Evolutionary conservation across 2,329 filamentous ascomycete genomes (phyloP).

Genomic region (Penicillium sp.): DNA sequence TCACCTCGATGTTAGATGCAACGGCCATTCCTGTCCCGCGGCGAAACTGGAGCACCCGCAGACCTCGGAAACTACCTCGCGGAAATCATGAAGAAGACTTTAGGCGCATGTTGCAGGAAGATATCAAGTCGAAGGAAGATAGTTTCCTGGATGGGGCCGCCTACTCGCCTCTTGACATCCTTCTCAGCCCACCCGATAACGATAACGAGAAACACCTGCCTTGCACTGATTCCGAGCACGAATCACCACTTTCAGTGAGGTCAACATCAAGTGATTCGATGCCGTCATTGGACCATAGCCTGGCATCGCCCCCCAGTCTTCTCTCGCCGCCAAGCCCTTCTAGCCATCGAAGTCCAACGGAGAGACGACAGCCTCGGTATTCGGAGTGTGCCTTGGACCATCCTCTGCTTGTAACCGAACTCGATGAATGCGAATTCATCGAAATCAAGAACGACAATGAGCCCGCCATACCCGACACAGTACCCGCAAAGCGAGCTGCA

Average conservation of each 20-base stretch:
- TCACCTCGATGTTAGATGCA: slow-evolving; percentile 58
- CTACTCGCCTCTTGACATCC: slow-evolving; percentile 52
- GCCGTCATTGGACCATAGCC: slow-evolving; percentile 52
- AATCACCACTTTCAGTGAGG: slow-evolving; percentile 44
- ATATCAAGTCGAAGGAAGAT: slow-evolving; percentile 50
- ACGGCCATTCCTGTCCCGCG: slow-evolving; percentile 58
- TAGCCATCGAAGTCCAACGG: slow-evolving; percentile 37
- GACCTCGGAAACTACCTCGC: slow-evolving; percentile 41
- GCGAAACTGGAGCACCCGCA: slow-evolving; percentile 39
- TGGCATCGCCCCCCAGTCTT: slow-evolving; percentile 49
- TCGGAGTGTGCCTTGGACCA: slow-evolving; percentile 58
- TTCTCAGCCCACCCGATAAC: slow-evolving; percentile 56
- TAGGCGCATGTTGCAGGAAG: slow-evolving; percentile 57
- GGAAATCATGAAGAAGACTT: slow-evolving; percentile 49
- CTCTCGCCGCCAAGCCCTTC: slow-evolving; percentile 44
- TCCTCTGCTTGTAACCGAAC: slow-evolving; percentile 50
- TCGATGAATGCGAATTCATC: slow-evolving; percentile 19
- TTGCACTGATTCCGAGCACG: slow-evolving; percentile 45
- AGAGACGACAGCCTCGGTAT: slow-evolving; percentile 48
- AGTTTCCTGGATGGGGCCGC: slow-evolving; percentile 39
- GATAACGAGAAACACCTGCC: slow-evolving; percentile 40
- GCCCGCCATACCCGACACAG: slow-evolving; percentile 11
- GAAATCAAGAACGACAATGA: slow-evolving; percentile 20
- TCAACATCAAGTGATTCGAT: slow-evolving; percentile 60
- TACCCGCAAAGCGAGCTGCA: slow-evolving; percentile 24